Conservation (phyloP, 345 rosid genomes). For the Combretum micranthum region DNA sequence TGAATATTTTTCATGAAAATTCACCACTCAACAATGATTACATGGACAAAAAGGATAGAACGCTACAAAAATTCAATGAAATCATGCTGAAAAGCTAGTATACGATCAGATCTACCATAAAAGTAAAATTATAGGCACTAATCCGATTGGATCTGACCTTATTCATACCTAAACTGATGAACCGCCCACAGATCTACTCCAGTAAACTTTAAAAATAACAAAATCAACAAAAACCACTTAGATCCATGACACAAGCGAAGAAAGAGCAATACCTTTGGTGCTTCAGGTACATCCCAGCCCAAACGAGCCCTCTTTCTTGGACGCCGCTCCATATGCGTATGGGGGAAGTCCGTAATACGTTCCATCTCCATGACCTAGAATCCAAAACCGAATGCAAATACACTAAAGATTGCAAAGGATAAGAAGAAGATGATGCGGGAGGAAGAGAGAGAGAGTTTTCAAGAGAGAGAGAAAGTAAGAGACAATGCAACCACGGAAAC, state of each 20-base stretch:
- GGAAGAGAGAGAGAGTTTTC: background rate
- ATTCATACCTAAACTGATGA: too few relatives aligned
- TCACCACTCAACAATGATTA: too few relatives aligned
- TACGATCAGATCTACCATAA: too few relatives aligned
- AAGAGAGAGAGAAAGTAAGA: background rate
- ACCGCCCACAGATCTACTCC: background rate
- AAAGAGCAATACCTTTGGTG: constrained; percentile 46
- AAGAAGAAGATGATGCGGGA: background rate
- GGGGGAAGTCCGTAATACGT: constrained; percentile 67
- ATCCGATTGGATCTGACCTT: too few relatives aligned
- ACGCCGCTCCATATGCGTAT: constrained; percentile 62
- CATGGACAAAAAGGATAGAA: too few relatives aligned
- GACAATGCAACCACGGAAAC: background rate
- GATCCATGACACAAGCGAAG: background rate
- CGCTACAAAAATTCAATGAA: too few relatives aligned
- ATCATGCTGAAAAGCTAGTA: too few relatives aligned
- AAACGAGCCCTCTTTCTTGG: constrained; percentile 85
- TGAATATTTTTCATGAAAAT: too few relatives aligned
- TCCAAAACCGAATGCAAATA: background rate
- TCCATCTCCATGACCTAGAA: constrained; percentile 71
- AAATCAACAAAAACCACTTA: background rate
- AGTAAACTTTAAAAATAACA: background rate
- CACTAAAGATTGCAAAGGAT: background rate
- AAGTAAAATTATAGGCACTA: too few relatives aligned
- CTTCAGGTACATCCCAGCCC: constrained; percentile 80